phyloP scores from a whole-genome alignment of 2,329 filamentous ascomycete species.

The Phaeosphaeria sp. region DNA sequence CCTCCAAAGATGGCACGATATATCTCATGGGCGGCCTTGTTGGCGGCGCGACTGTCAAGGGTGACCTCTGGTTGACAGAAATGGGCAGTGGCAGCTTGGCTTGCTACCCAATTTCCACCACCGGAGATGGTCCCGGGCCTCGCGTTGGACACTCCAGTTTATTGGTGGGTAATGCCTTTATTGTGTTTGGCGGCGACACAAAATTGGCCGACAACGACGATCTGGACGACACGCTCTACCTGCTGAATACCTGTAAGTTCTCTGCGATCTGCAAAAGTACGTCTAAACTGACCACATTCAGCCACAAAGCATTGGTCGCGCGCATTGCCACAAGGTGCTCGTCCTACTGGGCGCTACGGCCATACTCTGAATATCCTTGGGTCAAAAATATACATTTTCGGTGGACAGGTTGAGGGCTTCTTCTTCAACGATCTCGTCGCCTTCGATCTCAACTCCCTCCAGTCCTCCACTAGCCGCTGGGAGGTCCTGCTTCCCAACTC shows the following conservation, averaged over 20 bases:
- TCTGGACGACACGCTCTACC: constrained; percentile 92
- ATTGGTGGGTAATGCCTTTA: constrained; percentile 96
- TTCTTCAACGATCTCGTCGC: constrained; percentile 98
- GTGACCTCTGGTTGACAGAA: constrained; percentile 97
- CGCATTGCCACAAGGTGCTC: constrained; percentile 82
- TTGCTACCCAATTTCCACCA: constrained; percentile 90
- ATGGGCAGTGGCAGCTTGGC: constrained; percentile 80
- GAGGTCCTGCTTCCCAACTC: constrained; percentile 85
- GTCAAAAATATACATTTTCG: constrained; percentile 97
- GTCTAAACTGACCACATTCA: constrained; percentile 52
- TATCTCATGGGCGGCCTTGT: constrained; percentile 98
- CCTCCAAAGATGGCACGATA: constrained; percentile 95
- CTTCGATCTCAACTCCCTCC: constrained; percentile 93
- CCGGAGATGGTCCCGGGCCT: constrained; percentile 91
- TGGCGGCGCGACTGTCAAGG: constrained; percentile 93
- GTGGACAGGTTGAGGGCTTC: constrained; percentile 93
- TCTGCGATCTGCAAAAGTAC: neutral
- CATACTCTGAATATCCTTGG: constrained; percentile 96
- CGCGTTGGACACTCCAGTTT: constrained; percentile 93
- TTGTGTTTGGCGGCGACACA: constrained; percentile 97
- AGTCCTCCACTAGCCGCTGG: constrained; percentile 91
- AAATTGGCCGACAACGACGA: constrained; percentile 93
- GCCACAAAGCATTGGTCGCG: constrained; percentile 98
- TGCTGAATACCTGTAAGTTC: constrained; percentile 91
- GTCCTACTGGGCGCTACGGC: constrained; percentile 90